These are phyloP conservation scores for Porogramme epimiltina DNA, from an alignment of 1,284 basidiomycete species.

Conservation along the genomic window DNA sequence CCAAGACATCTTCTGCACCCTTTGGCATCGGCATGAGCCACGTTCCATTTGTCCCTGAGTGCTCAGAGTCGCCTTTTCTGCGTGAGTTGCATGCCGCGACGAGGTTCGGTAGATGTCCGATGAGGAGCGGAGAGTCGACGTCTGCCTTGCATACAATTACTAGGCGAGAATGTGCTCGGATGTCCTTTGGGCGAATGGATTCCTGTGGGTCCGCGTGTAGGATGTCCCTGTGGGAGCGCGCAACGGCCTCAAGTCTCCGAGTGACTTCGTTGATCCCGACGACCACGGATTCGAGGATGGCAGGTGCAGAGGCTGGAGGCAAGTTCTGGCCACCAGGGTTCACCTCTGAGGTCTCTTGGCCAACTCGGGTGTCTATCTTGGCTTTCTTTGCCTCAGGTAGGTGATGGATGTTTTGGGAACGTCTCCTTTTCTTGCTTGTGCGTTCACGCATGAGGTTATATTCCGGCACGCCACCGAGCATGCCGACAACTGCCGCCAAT, in stretches of 20 bases:
- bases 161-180: conserved; percentile 33
- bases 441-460: conserved; percentile 40
- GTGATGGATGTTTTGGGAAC: conserved; percentile 5
- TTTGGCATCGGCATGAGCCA: conserved; percentile 73
- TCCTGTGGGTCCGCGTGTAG: conserved; percentile 4
- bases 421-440: conserved; percentile 40
- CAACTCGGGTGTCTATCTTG: conserved; percentile 1
- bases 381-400: conserved; percentile 14
- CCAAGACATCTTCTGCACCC: conserved; percentile 68
- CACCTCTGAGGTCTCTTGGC: too few relatives aligned
- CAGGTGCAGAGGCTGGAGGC: conserved; percentile 36
- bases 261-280: conserved; percentile 85
- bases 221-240: conserved; percentile 37
- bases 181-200: conserved; percentile 2
- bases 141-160: conserved; percentile 75
- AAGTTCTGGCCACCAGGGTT: too few relatives aligned
- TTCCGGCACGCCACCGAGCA: conserved; percentile 51
- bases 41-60: conserved; percentile 31
- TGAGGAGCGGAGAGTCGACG: conserved; percentile 68
- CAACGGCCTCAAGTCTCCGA: conserved; percentile 67
- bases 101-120: conserved; percentile 73
- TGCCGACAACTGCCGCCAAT: conserved; percentile 49
- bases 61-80: conserved; percentile 1
- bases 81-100: conserved; percentile 71
- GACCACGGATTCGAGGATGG: conserved; percentile 45